Evolutionary conservation across 805 yeast genomes (phyloP).

Genomic region (Cyberlindnera subsufficiens): DNA sequence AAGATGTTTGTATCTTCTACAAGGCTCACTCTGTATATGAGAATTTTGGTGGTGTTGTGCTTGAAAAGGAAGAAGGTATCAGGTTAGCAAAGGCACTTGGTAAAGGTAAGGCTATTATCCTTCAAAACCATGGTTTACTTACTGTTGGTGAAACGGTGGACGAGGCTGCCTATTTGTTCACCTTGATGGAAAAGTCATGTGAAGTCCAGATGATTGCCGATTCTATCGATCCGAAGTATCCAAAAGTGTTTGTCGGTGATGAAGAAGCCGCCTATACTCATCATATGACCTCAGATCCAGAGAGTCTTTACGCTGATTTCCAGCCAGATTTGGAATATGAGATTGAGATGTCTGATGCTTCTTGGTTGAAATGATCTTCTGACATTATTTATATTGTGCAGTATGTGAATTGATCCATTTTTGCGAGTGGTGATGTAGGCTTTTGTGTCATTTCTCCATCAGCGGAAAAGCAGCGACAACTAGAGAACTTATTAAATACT

Average conservation of each 20-base stretch:
- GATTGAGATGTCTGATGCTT: slow-evolving; percentile 24
- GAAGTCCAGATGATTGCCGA: slow-evolving; percentile 63
- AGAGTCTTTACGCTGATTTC: slow-evolving; percentile 63
- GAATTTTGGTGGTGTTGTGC: slow-evolving; percentile 76
- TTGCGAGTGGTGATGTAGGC: neutral
- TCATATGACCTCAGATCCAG: slow-evolving; percentile 57
- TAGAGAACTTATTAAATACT: no score
- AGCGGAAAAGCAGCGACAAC: no score
- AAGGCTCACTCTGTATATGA: slow-evolving; percentile 58
- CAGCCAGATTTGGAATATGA: slow-evolving; percentile 63
- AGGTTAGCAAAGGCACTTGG: slow-evolving; percentile 60
- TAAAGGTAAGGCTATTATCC: slow-evolving; percentile 44
- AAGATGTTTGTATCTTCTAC: slow-evolving; percentile 68
- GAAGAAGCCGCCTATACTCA: slow-evolving; percentile 65
- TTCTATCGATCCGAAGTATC: slow-evolving; percentile 34
- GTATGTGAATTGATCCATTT: neutral
- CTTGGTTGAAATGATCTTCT: slow-evolving; percentile 13
- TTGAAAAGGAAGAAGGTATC: slow-evolving; percentile 58
- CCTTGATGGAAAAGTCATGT: slow-evolving; percentile 59
- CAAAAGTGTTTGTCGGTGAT: slow-evolving; percentile 42
- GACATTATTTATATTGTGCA: neutral
- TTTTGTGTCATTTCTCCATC: neutral
- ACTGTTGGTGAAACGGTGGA: slow-evolving; percentile 69
- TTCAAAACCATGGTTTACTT: slow-evolving; percentile 69
- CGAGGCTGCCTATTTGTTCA: slow-evolving; percentile 66